Evolutionary conservation across 2,329 filamentous ascomycete genomes (phyloP).

Genomic region (Fusarium irregulare): DNA sequence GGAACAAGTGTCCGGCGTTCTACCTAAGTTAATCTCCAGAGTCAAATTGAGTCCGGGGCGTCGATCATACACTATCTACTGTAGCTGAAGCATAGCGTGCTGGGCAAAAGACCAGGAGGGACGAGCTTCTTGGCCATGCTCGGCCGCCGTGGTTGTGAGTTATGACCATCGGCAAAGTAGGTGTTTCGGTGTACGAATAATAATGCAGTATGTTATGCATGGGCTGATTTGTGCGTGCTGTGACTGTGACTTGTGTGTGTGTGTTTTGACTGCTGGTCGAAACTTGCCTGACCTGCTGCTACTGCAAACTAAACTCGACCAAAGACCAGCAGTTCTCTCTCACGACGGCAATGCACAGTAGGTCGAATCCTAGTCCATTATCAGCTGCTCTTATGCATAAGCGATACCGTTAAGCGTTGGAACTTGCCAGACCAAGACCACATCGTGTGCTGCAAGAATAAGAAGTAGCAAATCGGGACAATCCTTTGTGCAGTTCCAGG

Average conservation of each 20-base stretch:
- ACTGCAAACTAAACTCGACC: slow-evolving; percentile 32
- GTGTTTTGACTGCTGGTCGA: slow-evolving; percentile 31
- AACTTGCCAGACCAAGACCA: slow-evolving; percentile 12
- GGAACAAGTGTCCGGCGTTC: slow-evolving; percentile 10
- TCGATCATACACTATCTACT: slow-evolving; percentile 46
- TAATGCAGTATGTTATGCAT: slow-evolving; percentile 43
- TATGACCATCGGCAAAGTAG: slow-evolving; percentile 5
- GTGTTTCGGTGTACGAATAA: slow-evolving; percentile 21
- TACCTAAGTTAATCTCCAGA: slow-evolving; percentile 33
- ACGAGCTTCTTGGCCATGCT: slow-evolving; percentile 10
- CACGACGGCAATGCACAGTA: slow-evolving; percentile 31
- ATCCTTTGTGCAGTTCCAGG: slow-evolving; percentile 27
- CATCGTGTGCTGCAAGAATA: slow-evolving; percentile 22
- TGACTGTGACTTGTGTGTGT: background rate
- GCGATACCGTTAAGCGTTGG: slow-evolving; percentile 18
- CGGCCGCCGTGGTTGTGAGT: background rate
- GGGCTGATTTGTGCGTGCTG: slow-evolving; percentile 34
- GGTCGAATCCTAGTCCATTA: slow-evolving; percentile 36
- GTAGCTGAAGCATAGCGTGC: slow-evolving; percentile 42
- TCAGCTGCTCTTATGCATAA: slow-evolving; percentile 23
- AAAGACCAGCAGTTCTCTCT: slow-evolving; percentile 25
- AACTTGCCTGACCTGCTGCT: slow-evolving; percentile 34
- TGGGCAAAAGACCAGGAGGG: slow-evolving; percentile 32
- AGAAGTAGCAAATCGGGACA: slow-evolving; percentile 36
- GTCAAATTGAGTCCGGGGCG: slow-evolving; percentile 38